Conservation (phyloP, 768 basidiomycete genomes). For the Cystobasidium ongulense region DNA sequence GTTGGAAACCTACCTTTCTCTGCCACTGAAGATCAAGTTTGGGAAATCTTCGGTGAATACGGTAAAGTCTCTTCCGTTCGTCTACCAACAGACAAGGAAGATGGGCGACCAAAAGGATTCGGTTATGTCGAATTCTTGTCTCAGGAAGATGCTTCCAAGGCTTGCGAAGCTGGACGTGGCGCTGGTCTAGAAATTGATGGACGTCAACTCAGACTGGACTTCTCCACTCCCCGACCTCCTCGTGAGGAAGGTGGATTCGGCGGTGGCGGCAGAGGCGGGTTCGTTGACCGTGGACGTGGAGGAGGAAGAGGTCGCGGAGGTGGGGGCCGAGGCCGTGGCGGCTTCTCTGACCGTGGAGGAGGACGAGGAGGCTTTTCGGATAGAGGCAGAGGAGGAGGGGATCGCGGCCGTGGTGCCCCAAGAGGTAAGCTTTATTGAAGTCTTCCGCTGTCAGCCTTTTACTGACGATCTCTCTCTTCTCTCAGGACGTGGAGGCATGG, state of each 20-base stretch:
- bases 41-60: slow-evolving; percentile 83
- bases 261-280: slow-evolving; percentile 45
- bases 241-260: slow-evolving; percentile 53
- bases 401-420: slow-evolving; percentile 25
- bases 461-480: background rate
- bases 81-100: slow-evolving; percentile 84
- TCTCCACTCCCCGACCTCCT: slow-evolving; percentile 67
- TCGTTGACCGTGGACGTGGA: slow-evolving; percentile 45
- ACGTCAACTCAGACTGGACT: slow-evolving; percentile 71
- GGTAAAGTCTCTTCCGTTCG: slow-evolving; percentile 88
- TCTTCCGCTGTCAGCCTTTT: background rate
- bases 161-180: slow-evolving; percentile 50
- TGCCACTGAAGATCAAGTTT: slow-evolving; percentile 71
- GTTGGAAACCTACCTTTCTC: slow-evolving; percentile 84
- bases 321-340: slow-evolving; percentile 46
- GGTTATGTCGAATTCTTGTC: slow-evolving; percentile 91
- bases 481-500: slow-evolving; percentile 38
- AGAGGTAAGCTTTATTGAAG: slow-evolving; percentile 3
- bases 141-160: slow-evolving; percentile 68
- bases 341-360: slow-evolving; percentile 46
- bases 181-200: slow-evolving; percentile 72
- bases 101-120: slow-evolving; percentile 85
- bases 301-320: slow-evolving; percentile 38
- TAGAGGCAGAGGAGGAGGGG: slow-evolving; percentile 41
- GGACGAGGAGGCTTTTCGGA: slow-evolving; percentile 41